Conservation (phyloP, 805 yeast genomes). For the Candida arabinofermentans region DNA sequence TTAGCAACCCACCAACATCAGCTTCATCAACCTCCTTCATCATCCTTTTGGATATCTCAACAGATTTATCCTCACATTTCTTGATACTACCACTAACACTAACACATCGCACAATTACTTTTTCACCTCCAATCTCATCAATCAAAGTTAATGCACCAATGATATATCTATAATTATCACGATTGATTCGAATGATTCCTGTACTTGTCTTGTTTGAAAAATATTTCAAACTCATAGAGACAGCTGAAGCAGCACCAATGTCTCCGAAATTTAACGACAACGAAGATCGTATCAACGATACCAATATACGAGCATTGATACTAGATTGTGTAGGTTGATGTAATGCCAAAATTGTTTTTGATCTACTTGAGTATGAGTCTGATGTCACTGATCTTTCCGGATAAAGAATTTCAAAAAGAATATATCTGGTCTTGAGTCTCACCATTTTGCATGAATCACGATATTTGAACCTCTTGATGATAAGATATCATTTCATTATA, state of each 20-base stretch:
- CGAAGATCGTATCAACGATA: conserved; percentile 49
- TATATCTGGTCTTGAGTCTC: conserved; percentile 78
- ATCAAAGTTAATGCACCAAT: conserved; percentile 65
- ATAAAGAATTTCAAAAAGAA: conserved; percentile 72
- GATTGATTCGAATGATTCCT: conserved; percentile 75
- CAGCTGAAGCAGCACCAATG: conserved; percentile 58
- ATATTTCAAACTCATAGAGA: conserved; percentile 58
- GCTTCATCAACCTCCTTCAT: conserved; percentile 14
- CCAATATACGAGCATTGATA: conserved; percentile 46
- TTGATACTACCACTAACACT: conserved; percentile 85
- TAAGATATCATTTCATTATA: no score
- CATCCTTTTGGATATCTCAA: conserved; percentile 43
- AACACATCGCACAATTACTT: conserved; percentile 54
- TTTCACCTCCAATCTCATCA: conserved; percentile 43
- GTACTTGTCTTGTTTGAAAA: conserved; percentile 78
- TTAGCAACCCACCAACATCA: conserved; percentile 9
- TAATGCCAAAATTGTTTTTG: conserved; percentile 39
- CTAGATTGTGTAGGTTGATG: conserved; percentile 49
- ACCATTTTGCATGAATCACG: conserved; percentile 81
- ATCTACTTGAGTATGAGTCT: conserved; percentile 23
- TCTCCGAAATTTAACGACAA: conserved; percentile 74
- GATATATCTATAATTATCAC: conserved; percentile 58
- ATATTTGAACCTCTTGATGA: no score
- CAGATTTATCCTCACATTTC: conserved; percentile 71
- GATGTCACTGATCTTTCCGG: conserved; percentile 40